Percentiles rank a stretch among this genome's conserved stretches.
phyloP scores from a whole-genome alignment of 192 early-diverging fungal species.

The Ambispora gerdemannii region DNA sequence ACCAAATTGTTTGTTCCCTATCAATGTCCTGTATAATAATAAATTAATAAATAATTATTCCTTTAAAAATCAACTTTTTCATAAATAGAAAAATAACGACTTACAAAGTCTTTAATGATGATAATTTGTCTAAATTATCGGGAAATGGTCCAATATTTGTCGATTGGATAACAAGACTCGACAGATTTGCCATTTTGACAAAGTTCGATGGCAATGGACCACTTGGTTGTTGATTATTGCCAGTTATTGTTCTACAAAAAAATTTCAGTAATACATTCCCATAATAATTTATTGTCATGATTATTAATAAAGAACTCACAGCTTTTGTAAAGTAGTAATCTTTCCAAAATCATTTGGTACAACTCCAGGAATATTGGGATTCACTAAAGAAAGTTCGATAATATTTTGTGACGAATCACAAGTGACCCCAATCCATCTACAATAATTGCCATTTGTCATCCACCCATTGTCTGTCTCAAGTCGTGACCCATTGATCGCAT shows the following conservation, averaged over 20 bases:
- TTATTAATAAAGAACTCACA: slow-evolving; percentile 22
- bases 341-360: background rate
- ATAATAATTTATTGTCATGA: no score
- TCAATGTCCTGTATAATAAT: background rate
- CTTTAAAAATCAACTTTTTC: background rate
- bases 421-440: slow-evolving; percentile 16
- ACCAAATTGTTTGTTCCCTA: background rate
- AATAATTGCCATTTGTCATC: slow-evolving; percentile 7
- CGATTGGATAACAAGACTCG: background rate
- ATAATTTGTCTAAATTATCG: slow-evolving; percentile 13
- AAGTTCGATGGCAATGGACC: background rate
- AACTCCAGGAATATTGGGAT: background rate
- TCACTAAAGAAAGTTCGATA: background rate
- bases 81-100: background rate
- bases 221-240: background rate
- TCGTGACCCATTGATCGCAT: background rate
- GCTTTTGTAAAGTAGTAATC: background rate
- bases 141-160: background rate
- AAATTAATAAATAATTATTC: background rate
- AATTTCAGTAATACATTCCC: no score
- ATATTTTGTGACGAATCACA: slow-evolving; percentile 15
- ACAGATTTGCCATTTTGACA: background rate
- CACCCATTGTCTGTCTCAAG: background rate
- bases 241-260: slow-evolving; percentile 9
- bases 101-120: slow-evolving; percentile 8